Evolutionary conservation across 257 asterid species (phyloP).

Genomic region (Gentiana macrophylla): DNA sequence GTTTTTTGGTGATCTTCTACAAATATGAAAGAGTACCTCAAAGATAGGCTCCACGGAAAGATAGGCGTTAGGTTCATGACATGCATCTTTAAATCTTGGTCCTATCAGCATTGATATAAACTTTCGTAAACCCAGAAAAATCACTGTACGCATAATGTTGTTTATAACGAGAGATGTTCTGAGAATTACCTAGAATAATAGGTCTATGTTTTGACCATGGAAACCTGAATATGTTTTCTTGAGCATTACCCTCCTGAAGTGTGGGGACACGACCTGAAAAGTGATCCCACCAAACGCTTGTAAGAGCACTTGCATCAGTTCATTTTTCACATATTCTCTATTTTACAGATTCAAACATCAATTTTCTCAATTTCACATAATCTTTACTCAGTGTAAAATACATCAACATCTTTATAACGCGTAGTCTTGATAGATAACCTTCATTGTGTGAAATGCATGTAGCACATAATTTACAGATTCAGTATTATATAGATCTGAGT

Average conservation of each 20-base stretch:
- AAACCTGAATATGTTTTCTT: constrained; percentile 60
- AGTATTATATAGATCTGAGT: no score
- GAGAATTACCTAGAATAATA: constrained; percentile 71
- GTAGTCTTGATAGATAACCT: no score
- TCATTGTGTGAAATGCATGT: no score
- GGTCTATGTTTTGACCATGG: constrained; percentile 88
- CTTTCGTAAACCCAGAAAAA: constrained; percentile 1
- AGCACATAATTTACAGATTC: no score
- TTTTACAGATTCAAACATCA: no score
- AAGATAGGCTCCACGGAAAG: constrained; percentile 79
- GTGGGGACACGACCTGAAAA: constrained; percentile 88
- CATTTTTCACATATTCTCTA: no score
- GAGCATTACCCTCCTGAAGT: constrained; percentile 76
- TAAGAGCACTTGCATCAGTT: no score
- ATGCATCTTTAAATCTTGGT: constrained; percentile 91
- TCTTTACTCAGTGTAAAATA: no score
- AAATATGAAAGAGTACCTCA: constrained; percentile 43
- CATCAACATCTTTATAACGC: no score
- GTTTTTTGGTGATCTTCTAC: constrained; percentile 4
- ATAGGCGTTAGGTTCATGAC: constrained; percentile 83
- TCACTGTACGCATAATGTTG: background rate
- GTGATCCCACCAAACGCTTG: constrained; percentile 3
- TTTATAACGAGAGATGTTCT: no score
- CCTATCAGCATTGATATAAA: constrained; percentile 39
- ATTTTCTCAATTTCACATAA: no score